Base-by-base conservation (phyloP, 2,329 filamentous ascomycete species). In the Pochonia chlamydosporia region DNA sequence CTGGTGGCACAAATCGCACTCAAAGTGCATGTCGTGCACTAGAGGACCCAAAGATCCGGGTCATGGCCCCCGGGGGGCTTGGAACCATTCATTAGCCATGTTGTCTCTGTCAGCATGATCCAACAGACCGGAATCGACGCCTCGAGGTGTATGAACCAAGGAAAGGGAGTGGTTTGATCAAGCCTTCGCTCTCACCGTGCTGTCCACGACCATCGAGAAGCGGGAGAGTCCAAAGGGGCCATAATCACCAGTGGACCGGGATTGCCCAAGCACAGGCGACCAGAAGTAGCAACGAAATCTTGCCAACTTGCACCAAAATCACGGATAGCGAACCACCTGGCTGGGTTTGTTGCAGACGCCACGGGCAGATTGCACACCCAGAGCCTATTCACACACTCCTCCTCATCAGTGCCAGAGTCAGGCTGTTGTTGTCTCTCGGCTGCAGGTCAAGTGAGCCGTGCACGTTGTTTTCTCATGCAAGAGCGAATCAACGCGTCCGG, bases 341-440 rank as follows among this genome's bases (percentile, higher is more conserved):
- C 20, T 42, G 23, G 30, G 44, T 25, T 30, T 14, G 37, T 4
- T 33, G 47, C 47, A 49, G 47, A 40, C 33, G 43, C 43, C 43
- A 31, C 14, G n/a, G 31, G n/a, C 20, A 18, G 31, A 14, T 10
- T 16, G 16, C 31, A 9, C 16, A 18, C n/a, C 31, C 31, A 16
- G 20, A 18, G 26, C 7, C n/a, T n/a, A n/a, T n/a, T n/a, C n/a
- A n/a, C n/a, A n/a, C n/a, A n/a, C n/a, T n/a, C n/a, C n/a, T n/a
- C n/a, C n/a, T n/a, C n/a, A 13, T 7, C 35, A 8, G 8, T 11
- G 20, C 4, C 33, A 26, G 18, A 31, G 43, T n/a, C n/a, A n/a
- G n/a, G n/a, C 24, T 25, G 18, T 23, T 30, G 43, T 45, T 45
- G 43, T 45, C 43, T 33, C 35, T n/a, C 24, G 35, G 43, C 35